Base-by-base conservation (phyloP, 2,329 filamentous ascomycete species). In the Bipolaris oryzae region DNA sequence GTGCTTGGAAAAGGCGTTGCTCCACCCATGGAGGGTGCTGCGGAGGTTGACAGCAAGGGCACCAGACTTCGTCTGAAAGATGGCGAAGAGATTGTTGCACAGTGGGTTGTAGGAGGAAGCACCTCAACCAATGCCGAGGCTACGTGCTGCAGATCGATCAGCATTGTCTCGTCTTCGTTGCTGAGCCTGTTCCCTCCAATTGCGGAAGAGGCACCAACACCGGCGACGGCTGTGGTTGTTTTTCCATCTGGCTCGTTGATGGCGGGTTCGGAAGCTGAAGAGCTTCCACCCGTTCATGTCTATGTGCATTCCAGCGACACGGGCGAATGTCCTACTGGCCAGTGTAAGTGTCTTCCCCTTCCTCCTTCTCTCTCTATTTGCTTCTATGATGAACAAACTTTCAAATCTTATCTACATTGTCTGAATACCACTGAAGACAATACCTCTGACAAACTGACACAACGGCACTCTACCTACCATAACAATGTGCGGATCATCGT, bases 331-430 rank as follows among this genome's bases (percentile, higher is more conserved):
- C 93, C 94, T 23, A 64, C 77, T 61, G 87, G 89, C 78, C 92
- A 98, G 87, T 88, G 94, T 99, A 85, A 92, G 94, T 90, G 45
- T 55, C 44, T 21, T 53, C 39, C 60, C 39, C 56, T 58, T 58
- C 58, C 58, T 38, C 51, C 7, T 7, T 31, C 28, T 31, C 25
- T 28, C 25, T 37, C 37, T 41, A 23, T 34, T 44, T 57, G 58
- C 54, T 82, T 84, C 82, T 74, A 89, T 92, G 94, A 97, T 98
- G 93, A 96, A 83, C 78, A 38, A 37, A 78, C 52, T 79, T 82
- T 78, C 84, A 96, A 95, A 91, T 93, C 93, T 98, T 98, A 98
- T 97, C 94, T 97, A 98, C 94, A 97, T 98, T 98, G 92, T 90
- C 94, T 93, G 94, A 96, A 89, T 80, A 81, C 77, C 84, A 84